A percentile compares a stretch with the other conserved stretches of the same genome.
These are phyloP conservation scores for Candolleomyces efflorescens DNA, from an alignment of 768 basidiomycete species.

Conservation along the genomic window DNA sequence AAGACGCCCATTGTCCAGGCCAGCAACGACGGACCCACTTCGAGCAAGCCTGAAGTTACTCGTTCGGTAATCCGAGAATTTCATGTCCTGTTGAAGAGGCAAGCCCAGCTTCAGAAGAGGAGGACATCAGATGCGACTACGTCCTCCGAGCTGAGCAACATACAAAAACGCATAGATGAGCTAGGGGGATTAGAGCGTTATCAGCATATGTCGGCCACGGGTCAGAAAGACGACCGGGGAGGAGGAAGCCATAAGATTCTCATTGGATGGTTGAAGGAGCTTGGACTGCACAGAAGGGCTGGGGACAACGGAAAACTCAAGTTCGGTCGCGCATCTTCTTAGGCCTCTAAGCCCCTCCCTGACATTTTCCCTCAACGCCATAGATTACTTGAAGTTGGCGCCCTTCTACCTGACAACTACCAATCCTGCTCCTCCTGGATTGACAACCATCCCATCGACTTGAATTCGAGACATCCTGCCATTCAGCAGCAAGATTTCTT, in stretches of 20 bases:
- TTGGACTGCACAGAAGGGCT: slow-evolving; percentile 28
- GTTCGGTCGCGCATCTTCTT: slow-evolving; percentile 23
- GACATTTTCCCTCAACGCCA: background rate
- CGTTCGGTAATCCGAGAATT: slow-evolving; percentile 75
- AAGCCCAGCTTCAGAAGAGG: slow-evolving; percentile 44
- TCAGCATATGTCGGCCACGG: slow-evolving; percentile 78
- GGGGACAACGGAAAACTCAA: slow-evolving; percentile 27
- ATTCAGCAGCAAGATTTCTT: slow-evolving; percentile 89
- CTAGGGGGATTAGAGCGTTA: slow-evolving; percentile 81
- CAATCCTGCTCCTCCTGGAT: slow-evolving; percentile 66
- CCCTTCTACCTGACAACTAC: slow-evolving; percentile 83
- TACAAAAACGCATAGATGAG: slow-evolving; percentile 57
- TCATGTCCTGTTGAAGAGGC: slow-evolving; percentile 74
- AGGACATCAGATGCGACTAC: slow-evolving; percentile 16
- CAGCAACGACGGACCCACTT: slow-evolving; percentile 22
- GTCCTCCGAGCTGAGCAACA: slow-evolving; percentile 37
- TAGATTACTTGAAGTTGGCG: slow-evolving; percentile 87
- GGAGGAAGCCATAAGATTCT: slow-evolving; percentile 85
- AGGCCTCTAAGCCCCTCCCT: background rate
- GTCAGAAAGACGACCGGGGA: slow-evolving; percentile 77
- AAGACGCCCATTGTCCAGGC: slow-evolving; percentile 29
- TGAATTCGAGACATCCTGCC: slow-evolving; percentile 76
- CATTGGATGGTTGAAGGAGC: slow-evolving; percentile 67
- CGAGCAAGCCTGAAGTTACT: slow-evolving; percentile 55
- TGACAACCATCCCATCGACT: slow-evolving; percentile 69